Base-by-base conservation (phyloP, 2,329 filamentous ascomycete genomes). In the Fusarium sacchari region DNA sequence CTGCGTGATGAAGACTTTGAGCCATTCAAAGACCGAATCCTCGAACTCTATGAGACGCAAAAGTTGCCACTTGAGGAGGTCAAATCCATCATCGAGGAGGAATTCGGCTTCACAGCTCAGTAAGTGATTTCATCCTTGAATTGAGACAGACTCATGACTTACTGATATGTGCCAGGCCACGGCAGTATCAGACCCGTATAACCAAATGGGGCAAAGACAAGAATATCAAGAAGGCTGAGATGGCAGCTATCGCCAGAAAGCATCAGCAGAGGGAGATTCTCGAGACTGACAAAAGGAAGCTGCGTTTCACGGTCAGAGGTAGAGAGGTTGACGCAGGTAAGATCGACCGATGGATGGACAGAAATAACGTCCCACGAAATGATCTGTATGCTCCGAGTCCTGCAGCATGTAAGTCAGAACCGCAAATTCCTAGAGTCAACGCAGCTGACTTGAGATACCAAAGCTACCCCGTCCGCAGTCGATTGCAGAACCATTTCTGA, bases 351-450 rank as follows among this genome's bases (percentile, higher is more conserved):
- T 67, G 64, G 64, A 67, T 67, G 52, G 10, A 1, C n/a, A 60
- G 64, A 22, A 7, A 67, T 10, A 13, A 6, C 0, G 10, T 67
- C 3, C 14, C 50, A 2, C 50, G 32, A 14, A 26, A 18, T 14
- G 18, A n/a, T 0, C 7, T 67, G 6, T 67, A 67, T 47, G 64
- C 28, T 18, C 50, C 62, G 0, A 67, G 52, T 28, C 44, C 64
- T 10, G 32, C 17, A 15, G 44, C 39, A 34, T 60, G 64, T 67
- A 44, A 67, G 62, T 34, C 17, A 15, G 1, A 7, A 11, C 30
- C 3, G 4, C 32, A 4, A 1, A 5, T 8, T 13, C 3, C 0
- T 7, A 0, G 4, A 0, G 2, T 5, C 18, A 10, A 44, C 5
- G 9, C 9, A 12, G 2, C 34, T 67, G 1, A 67, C 24, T 4